phyloP scores from a whole-genome alignment of 495 filamentous ascomycete genomes.

The Daldinia decipiens region DNA sequence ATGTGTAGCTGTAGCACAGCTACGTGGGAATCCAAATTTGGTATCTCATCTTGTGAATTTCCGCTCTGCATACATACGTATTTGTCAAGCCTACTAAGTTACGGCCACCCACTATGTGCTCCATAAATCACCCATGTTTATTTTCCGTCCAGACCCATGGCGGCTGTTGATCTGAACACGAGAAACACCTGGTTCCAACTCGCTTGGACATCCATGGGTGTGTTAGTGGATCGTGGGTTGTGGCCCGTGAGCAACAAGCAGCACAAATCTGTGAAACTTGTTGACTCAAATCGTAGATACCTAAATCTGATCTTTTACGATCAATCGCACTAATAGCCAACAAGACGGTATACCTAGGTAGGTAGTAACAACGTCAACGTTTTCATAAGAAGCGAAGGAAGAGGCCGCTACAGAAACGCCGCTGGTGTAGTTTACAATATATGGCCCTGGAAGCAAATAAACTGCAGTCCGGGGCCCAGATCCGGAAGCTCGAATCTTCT shows the following conservation, averaged over 20 bases:
- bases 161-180: conserved; percentile 30
- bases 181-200: conserved; percentile 33
- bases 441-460: conserved; percentile 5
- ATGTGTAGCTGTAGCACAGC: background rate
- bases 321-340: background rate
- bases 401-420: background rate
- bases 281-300: conserved; percentile 22
- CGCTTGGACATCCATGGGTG: conserved; percentile 27
- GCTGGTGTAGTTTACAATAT: background rate
- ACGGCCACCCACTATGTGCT: conserved; percentile 6
- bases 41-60: background rate
- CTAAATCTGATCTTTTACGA: conserved; percentile 24
- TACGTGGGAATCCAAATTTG: conserved; percentile 9
- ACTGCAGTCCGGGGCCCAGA: conserved; percentile 23
- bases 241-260: conserved; percentile 13
- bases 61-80: conserved; percentile 2
- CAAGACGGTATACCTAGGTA: background rate
- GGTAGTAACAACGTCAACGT: background rate
- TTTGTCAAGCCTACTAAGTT: conserved; percentile 6
- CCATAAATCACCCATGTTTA: conserved; percentile 14
- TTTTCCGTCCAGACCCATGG: conserved; percentile 20
- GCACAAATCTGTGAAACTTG: conserved; percentile 31
- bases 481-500: conserved; percentile 31
- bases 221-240: conserved; percentile 17
- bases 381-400: background rate